Percentiles rank a stretch among this genome's conserved stretches.
These are phyloP conservation scores for Coniella vitis DNA, from an alignment of 2,329 filamentous ascomycete genomes.

Conservation along the genomic window DNA sequence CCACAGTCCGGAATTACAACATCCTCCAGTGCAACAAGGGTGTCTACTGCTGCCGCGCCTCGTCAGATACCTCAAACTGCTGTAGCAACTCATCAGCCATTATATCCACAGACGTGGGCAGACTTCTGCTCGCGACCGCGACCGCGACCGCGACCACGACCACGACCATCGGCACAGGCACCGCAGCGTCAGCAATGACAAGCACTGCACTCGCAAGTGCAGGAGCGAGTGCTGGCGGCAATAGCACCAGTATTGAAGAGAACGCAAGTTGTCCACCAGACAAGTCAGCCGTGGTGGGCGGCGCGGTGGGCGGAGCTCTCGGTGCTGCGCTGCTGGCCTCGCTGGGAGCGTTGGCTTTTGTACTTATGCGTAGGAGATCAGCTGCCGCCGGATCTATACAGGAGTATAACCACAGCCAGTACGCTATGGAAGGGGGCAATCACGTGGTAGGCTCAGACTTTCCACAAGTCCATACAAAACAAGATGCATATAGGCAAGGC, in stretches of 20 bases:
- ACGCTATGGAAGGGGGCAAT: neutral
- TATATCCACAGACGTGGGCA: constrained; percentile 9
- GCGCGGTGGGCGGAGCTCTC: constrained; percentile 19
- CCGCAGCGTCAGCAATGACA: constrained; percentile 5
- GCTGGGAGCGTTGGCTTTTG: constrained; percentile 16
- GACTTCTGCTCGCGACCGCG: constrained; percentile 2
- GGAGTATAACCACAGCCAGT: neutral
- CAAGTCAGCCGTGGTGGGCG: constrained; percentile 19
- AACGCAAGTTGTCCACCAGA: constrained; percentile 16
- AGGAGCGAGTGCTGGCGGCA: neutral
- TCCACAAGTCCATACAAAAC: too few species aligned
- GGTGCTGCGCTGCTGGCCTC: constrained; percentile 20
- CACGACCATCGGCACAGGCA: neutral
- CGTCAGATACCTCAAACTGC: constrained; percentile 12
- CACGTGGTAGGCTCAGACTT: too few species aligned
- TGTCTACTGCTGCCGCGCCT: constrained; percentile 18
- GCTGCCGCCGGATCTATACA: neutral
- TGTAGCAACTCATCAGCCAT: constrained; percentile 14
- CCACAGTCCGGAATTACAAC: constrained; percentile 5
- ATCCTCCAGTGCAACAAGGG: constrained; percentile 18
- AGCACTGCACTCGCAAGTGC: neutral
- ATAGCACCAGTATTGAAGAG: constrained; percentile 1
- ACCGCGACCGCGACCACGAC: constrained; percentile 1
- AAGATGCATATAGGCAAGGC: too few species aligned
- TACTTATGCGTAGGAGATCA: constrained; percentile 4